Base-by-base conservation (phyloP, 2,329 filamentous ascomycete species). In the Xylariomycetidae sp. region DNA sequence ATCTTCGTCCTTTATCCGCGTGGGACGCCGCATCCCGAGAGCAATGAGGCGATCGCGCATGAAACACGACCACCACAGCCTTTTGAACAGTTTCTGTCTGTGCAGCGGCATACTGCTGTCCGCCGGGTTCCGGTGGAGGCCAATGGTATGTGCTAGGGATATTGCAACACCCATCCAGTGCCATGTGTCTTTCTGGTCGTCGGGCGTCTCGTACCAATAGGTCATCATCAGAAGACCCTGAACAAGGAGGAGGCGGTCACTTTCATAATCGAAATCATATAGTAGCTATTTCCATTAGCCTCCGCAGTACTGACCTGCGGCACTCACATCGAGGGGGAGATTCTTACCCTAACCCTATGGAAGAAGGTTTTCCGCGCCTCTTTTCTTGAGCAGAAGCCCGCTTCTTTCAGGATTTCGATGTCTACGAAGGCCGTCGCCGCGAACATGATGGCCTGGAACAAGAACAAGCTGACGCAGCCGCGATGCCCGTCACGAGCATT, bases 131-230 rank as follows among this genome's bases (percentile, higher is more conserved):
- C 89, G 83, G 59, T 96, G 88, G 13, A 95, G 71, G 5, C 90
- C 89, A 44, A 95, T 95, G 10, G 89, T 95, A 58, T 95, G 87
- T 32, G 88, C 89, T 29, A 95, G 68, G 10, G 89, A 95, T 39
- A 94, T 85, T 25, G 89, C 90, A 23, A 95, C 86, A 13, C 90
- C 90, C 85, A 95, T 94, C 90, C 89, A 95, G 56, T 95, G 89
- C 85, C 90, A 95, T 28, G 89, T 95, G 57, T 95, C 90, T 60
- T 95, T 95, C 56, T 95, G 87, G 57, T 95, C 90, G 60, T 95
- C 88, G 0, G 89, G 89, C 10, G 87, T 94, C 61, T 95, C 89
- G 58, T 95, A 95, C 84, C 90, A 96, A 58, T 94, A 95, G 4
- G 89, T 95, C 84, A 95, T 89, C 39, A 95, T 72, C 16, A 95